Base-by-base conservation (phyloP, 2,329 filamentous ascomycete species). In the Neocatenulostroma microsporum region DNA sequence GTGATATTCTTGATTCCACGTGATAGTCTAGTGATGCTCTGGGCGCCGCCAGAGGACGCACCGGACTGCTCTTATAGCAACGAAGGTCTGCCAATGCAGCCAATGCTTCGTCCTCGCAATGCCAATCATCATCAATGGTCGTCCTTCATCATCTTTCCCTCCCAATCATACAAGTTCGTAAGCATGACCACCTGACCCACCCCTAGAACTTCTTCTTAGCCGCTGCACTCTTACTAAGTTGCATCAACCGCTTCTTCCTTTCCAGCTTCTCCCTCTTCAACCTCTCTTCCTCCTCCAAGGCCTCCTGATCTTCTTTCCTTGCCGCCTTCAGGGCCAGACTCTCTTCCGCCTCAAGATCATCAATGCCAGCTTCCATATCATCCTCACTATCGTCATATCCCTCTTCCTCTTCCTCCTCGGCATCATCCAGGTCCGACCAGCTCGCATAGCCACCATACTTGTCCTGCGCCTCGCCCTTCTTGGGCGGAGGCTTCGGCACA, bases 301-400 rank as follows among this genome's bases (percentile, higher is more conserved):
- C 77, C 48, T 75, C 66, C 14, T 73, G 66, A 49, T 88, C 84
- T 55, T 88, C 84, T 30, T 71, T 70, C 29, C 73, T 74, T 17
- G 82, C 84, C 37, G 72, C 67, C 20, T 64, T 61, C 41, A 80
- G 72, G 2, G 82, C 80, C 33, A 64, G 55, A 30, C 68, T 64
- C 56, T 89, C 84, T 57, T 89, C 84, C 23, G 72, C 63, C 43
- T 86, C 80, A 27, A 88, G 74, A 48, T 88, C 83, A 42, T 79
- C 80, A 28, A 82, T 59, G 17, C 82, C 82, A 3, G 80, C 65
- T 42, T 86, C 81, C 35, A 88, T 76, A 47, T 87, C 82, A 41
- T 78, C 79, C 28, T 41, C 14, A 29, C n/a, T 42, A 25, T 81
- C 57, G 57, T 87, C 82, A 81, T 87, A 87, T 49, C 85, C 83